Evolutionary conservation across 148 eudicot species (phyloP).

Genomic region (Amaranthus hypochondriacus): DNA sequence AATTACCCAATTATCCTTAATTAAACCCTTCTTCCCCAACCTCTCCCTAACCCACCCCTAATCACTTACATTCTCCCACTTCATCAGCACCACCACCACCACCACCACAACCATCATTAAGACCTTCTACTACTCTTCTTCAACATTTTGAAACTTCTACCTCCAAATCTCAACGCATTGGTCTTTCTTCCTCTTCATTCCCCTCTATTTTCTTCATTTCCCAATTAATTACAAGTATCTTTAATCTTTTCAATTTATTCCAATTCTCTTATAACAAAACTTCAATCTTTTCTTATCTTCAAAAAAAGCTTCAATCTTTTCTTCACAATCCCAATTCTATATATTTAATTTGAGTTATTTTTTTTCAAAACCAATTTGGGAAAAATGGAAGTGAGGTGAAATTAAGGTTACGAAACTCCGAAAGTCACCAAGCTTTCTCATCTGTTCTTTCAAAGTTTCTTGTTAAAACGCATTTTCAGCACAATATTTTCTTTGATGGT

Average conservation of each 20-base stretch:
- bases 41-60: too few relatives aligned
- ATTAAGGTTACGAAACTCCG: slow-evolving; percentile 48
- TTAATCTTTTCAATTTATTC: background rate
- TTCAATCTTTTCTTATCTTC: background rate
- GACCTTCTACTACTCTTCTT: slow-evolving; percentile 47
- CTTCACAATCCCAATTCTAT: background rate
- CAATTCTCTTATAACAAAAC: background rate
- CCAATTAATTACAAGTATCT: background rate
- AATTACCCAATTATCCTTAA: too few relatives aligned
- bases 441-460: slow-evolving; percentile 52
- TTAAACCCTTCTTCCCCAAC: too few relatives aligned
- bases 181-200: slow-evolving; percentile 32
- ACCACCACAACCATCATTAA: too few relatives aligned
- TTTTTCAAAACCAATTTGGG: background rate
- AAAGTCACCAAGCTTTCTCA: slow-evolving; percentile 41
- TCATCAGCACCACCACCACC: too few relatives aligned
- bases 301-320: background rate
- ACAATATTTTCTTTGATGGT: slow-evolving; percentile 36
- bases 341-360: background rate
- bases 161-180: slow-evolving; percentile 68
- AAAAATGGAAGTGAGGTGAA: slow-evolving; percentile 83
- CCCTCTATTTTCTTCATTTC: background rate
- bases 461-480: slow-evolving; percentile 52
- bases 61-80: too few relatives aligned
- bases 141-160: slow-evolving; percentile 63